Base-by-base conservation (phyloP, 805 yeast species). In the Naumovozyma dairenensis region DNA sequence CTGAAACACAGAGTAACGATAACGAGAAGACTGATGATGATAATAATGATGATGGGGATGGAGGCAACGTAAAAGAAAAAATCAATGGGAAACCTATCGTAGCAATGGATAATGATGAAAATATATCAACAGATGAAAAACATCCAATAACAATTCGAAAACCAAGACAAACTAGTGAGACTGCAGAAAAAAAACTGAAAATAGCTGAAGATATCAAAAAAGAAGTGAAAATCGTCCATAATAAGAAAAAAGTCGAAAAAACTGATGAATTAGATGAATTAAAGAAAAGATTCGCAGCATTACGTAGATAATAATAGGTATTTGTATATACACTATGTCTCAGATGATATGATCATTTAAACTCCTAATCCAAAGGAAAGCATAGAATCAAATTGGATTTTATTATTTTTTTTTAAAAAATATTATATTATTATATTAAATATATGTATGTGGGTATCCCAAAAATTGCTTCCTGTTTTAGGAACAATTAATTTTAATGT, bases 201-300 rank as follows among this genome's bases (percentile, higher is more conserved):
- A 58, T 63, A 17, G 69, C 72, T 16, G 55, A 59, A 31, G 68
- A 63, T 6, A 55, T 67, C 1, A 52, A 57, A 26, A 56, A 62
- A 20, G 60, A 58, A 27, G 63, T 65, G 21, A 49, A 53, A 30
- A 40, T 51, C 3, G 39, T 49, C 14, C 52, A 43, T 31, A 40
- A 43, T 17, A 51, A 49, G 28, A 45, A 43, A 21, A 34, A 35
- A 9, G 36, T 28, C 6, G 44, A 45, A 17, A 55, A 51, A 21
- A 62, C 55, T 20, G 60, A 65, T 33, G 85, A 78, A 35, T 58
- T 80, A 31, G 87, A 79, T 45, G 78, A 71, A 5, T 57, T 82
- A 34, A 71, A 72, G 49, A 79, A 74, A 37, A 62, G 94, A 34
- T 81, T 82, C 57, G 89, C 79, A n/a, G 87, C 87, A 2, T 61